Evolutionary conservation across 1,284 basidiomycete genomes (phyloP).

Genomic region (Sutorius eximius): DNA sequence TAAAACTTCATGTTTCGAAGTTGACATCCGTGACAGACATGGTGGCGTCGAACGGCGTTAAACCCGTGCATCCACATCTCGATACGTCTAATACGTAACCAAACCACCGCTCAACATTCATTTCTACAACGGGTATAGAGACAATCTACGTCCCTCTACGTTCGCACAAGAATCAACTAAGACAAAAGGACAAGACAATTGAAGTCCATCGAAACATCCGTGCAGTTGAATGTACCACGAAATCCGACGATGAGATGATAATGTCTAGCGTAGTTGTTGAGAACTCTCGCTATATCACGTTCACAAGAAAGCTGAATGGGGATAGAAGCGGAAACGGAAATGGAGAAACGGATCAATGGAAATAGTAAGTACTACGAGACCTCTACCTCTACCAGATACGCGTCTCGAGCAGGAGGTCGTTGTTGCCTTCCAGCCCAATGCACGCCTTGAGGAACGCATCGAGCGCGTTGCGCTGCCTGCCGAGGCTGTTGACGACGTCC

Average conservation of each 20-base stretch:
- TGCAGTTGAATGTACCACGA: constrained; percentile 21
- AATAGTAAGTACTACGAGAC: background rate
- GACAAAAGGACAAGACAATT: no score
- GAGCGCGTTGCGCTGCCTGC: constrained; percentile 91
- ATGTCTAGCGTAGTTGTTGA: constrained; percentile 18
- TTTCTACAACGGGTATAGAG: constrained; percentile 1
- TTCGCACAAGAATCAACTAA: background rate
- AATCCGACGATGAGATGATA: background rate
- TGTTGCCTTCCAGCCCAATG: constrained; percentile 80
- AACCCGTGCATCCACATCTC: no score
- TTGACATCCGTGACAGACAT: no score
- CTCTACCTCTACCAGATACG: constrained; percentile 71
- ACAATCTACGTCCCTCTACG: background rate
- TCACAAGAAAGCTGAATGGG: background rate
- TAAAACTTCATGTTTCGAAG: no score
- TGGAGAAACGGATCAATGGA: background rate
- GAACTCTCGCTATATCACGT: constrained; percentile 4
- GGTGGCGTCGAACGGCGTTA: no score
- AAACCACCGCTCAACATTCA: background rate
- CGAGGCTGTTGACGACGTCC: constrained; percentile 94
- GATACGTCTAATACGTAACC: no score
- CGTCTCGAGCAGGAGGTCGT: constrained; percentile 83
- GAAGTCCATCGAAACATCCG: background rate
- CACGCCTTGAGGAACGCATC: constrained; percentile 94
- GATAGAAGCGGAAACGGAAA: background rate